These are phyloP conservation scores for Elsinoe fawcettii DNA, from an alignment of 2,329 filamentous ascomycete species.

Conservation along the genomic window DNA sequence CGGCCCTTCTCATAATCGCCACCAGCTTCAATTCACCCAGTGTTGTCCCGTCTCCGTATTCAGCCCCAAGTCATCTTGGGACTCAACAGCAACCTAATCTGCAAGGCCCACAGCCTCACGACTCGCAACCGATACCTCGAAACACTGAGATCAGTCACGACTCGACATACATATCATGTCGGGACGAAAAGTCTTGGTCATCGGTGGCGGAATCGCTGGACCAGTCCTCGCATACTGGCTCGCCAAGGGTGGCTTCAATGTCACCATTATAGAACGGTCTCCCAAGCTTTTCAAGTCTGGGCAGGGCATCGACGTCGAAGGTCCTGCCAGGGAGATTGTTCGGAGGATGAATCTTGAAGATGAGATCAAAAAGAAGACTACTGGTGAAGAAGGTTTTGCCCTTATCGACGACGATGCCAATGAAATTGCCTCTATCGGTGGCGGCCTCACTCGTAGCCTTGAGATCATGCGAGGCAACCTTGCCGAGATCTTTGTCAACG, in stretches of 20 bases:
- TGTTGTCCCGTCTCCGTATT: background rate
- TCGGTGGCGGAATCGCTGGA: slow-evolving; percentile 24
- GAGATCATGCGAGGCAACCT: slow-evolving; percentile 49
- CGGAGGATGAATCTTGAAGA: slow-evolving; percentile 24
- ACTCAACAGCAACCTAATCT: background rate
- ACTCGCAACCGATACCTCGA: background rate
- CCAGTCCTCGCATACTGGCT: slow-evolving; percentile 24
- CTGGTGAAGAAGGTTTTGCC: slow-evolving; percentile 24
- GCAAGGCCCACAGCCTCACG: slow-evolving; percentile 2
- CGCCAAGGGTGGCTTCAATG: slow-evolving; percentile 18
- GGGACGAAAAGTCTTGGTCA: slow-evolving; percentile 20
- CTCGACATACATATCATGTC: background rate
- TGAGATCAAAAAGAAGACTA: slow-evolving; percentile 22
- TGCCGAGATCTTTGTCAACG: slow-evolving; percentile 36
- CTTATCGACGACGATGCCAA: slow-evolving; percentile 24
- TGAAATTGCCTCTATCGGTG: slow-evolving; percentile 7
- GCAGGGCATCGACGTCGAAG: slow-evolving; percentile 27
- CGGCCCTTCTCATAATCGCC: background rate
- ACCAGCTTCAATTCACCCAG: background rate
- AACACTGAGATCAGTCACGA: background rate
- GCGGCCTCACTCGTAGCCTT: slow-evolving; percentile 21
- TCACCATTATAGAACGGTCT: slow-evolving; percentile 24
- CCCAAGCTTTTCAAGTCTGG: slow-evolving; percentile 18
- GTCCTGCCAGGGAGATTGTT: slow-evolving; percentile 22
- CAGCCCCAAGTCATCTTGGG: background rate